Base-by-base conservation (phyloP, 768 basidiomycete species). In the Mycena albidolilacea region DNA sequence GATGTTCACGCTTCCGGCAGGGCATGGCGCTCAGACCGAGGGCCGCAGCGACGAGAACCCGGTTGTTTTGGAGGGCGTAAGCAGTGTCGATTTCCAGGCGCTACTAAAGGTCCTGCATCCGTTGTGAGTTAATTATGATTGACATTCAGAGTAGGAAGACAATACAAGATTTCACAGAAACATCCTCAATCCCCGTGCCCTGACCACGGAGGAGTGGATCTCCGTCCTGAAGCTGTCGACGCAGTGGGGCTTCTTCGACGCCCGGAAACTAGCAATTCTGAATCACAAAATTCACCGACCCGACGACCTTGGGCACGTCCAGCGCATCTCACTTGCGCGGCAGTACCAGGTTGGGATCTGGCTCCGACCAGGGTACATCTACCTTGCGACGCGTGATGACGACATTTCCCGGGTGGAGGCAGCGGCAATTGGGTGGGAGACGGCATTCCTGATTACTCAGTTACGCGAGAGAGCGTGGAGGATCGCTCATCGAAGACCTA, bases 281-380 rank as follows among this genome's bases (percentile, higher is more conserved):
- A 65, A 74, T 5, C 69, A 85, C 30, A 30, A 30, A 30, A 30
- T 30, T 30, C 30, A 30, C 30, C 39, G 35, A 5, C 59, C 61
- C 10, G 46, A 57, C 7, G 55, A 58, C 55, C 64, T 80, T 37
- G 73, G 76, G n/a, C 72, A 78, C 23, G 75, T 80, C n/a, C 77
- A 81, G 37, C 81, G 79, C 63, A 77, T 86, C 48, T 62, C 58
- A 1, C 75, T 86, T 3, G 30, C 30, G 30, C 30, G 30, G 30
- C 30, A 30, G 30, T 30, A 30, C 30, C 30, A 30, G 30, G 30
- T 82, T 82, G 1, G 73, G 9, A 48, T 65, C 7, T 86, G 86
- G 84, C 76, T 84, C 14, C 50, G 82, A n/a, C 67, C 76, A 7
- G 83, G 81, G 30, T 75, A 83, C 54, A 71, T 52, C 5, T 76